Evolutionary conservation across 495 filamentous ascomycete species (phyloP), one percentile per base, ranked within the genome.

Genomic region (Viridothelium virens): DNA sequence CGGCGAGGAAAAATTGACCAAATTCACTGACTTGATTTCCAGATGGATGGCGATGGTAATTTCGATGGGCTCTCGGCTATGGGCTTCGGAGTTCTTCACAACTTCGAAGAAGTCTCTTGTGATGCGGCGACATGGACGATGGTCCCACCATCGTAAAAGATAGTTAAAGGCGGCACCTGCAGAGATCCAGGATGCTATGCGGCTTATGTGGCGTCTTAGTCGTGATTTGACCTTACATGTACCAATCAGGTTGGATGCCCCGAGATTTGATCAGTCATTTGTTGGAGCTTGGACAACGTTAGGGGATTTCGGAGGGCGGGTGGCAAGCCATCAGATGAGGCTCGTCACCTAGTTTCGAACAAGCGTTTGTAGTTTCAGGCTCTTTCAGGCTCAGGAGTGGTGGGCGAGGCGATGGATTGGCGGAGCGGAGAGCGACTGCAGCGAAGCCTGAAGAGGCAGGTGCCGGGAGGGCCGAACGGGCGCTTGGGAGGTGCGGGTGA

Each of bases 71-170:
- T 94, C 50, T 80, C 83, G 31, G 85, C 84, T 0, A 89, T 94
- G 84, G 90, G 90, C 5, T 93, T 92, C 66, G 86, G 80, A 53
- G 83, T 87, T 62, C 76, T 91, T 66, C 85, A 92, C 75, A 86
- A 77, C 61, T 94, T 89, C 70, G 90, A 94, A 73, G 89, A 94
- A 76, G 83, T 91, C 61, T 87, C 84, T 59, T 92, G 89, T 76
- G 85, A 89, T 63, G 86, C 87, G 33, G 85, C 87, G 44, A 88
- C 83, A 36, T 87, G 85, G 83, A 83, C 81, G 6, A 83, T 84
- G 80, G 77, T 85, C 67, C 80, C 83, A 25, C 74, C 78, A 3
- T 72, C 76, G 11, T 76, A 59, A 72, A 11, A 56, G 3, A 38
- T 25, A 25, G 25, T 25, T 25, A 25, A 25, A 25, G 25, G 25